Evolutionary conservation across 495 filamentous ascomycete genomes (phyloP), one percentile per base, ranked within the genome.

Genomic region (Amniculicola lignicola): DNA sequence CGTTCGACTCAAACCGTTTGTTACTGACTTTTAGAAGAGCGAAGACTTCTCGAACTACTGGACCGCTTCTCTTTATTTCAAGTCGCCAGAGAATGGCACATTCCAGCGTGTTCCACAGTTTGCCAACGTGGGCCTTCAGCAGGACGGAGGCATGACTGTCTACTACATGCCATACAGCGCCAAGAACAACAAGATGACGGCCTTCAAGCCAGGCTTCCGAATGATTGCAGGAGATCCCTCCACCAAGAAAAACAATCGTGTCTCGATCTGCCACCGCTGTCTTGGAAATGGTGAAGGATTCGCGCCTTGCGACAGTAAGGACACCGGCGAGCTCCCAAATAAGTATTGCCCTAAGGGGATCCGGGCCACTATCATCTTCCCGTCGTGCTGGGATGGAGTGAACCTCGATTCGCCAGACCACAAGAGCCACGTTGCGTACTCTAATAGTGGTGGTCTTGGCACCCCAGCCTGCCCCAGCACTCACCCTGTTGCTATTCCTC

Each of bases 31-130:
- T 40, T 12, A 10, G 6, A 12, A n/a, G 7, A 40, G 37, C 16
- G 53, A 57, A 21, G 53, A 61, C 51, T 61, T 61, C 51, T 47
- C 37, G 18, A 78, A 78, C 70, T 79, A 79, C 71, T 79, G 76
- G 76, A 78, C 76, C 0, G 75, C 76, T 37, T 72, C 70, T 65
- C 61, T 79, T 40, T 79, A 78, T 68, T 79, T 77, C 68, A 70
- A 70, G 57, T 72, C 73, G 1, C 69, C 69, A 22, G 48, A 54
- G 5, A 78, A 78, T 54, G 74, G 74, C 2, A 74, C 67, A 38
- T 77, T 70, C 60, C 75, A 74, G 57, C 65, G 74, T 16, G 75
- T 78, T 37, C 74, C 73, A 7, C 73, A 76, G 58, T 77, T 76
- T 63, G 70, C 65, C 64, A 73, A 78, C 22, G 69, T 63, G 9